These are phyloP conservation scores for Desmodesmus armatus DNA, from an alignment of 139 green algal genomes.

Conservation along the genomic window DNA sequence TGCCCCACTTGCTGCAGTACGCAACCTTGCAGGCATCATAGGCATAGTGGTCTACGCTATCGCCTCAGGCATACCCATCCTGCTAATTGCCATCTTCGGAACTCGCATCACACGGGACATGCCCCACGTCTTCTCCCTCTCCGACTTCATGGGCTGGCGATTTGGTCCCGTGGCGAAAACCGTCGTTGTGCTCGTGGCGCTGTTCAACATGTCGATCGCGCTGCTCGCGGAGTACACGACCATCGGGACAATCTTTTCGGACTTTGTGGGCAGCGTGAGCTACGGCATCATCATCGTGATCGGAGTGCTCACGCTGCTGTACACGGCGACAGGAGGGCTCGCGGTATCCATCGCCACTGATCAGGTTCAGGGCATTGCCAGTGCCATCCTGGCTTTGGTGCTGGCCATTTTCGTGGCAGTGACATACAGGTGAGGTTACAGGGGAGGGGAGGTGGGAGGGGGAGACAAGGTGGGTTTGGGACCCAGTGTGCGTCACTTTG, in stretches of 20 bases:
- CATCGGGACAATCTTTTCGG: conserved; percentile 76
- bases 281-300: conserved; percentile 80
- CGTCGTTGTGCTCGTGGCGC: conserved; percentile 61
- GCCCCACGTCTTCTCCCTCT: conserved; percentile 61
- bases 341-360: conserved; percentile 87
- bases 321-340: conserved; percentile 79
- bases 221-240: conserved; percentile 61
- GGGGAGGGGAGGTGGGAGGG: too few relatives aligned
- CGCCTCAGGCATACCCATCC: conserved; percentile 73
- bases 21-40: conserved; percentile 69
- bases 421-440: conserved; percentile 68
- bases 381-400: conserved; percentile 66
- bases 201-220: conserved; percentile 84
- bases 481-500: not conserved
- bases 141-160: conserved; percentile 76
- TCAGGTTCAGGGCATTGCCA: conserved; percentile 70
- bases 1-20: conserved; percentile 50
- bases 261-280: conserved; percentile 64
- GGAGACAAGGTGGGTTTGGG: not conserved
- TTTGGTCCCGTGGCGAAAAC: conserved; percentile 68
- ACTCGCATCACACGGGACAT: not conserved
- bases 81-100: conserved; percentile 67
- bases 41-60: conserved; percentile 81
- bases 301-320: conserved; percentile 69
- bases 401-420: conserved; percentile 75